Percentiles rank a stretch among this genome's conserved stretches.
Conservation (phyloP, 768 basidiomycete species). For the Hericium erinaceus region DNA sequence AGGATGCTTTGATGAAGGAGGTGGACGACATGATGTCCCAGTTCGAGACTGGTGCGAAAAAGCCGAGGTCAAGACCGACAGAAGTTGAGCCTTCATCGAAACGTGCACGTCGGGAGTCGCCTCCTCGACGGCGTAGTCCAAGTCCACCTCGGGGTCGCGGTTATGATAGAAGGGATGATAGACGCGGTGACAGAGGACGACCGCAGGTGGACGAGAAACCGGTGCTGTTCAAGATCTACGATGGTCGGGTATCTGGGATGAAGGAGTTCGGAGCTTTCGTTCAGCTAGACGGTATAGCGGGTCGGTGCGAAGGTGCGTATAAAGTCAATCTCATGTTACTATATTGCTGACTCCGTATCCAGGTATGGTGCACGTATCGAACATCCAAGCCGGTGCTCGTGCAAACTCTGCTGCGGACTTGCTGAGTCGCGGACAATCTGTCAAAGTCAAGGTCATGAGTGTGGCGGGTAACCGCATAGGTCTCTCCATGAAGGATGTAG, state of each 20-base stretch:
- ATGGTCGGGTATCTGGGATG: conserved; percentile 72
- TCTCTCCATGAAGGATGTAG: conserved; percentile 97
- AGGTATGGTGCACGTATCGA: conserved; percentile 98
- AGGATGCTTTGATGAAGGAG: conserved; percentile 82
- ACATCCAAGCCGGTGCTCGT: conserved; percentile 77
- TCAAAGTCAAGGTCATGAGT: conserved; percentile 97
- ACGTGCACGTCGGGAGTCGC: conserved; percentile 43
- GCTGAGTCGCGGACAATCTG: conserved; percentile 71
- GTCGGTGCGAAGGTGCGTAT: conserved; percentile 80
- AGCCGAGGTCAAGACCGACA: conserved; percentile 33
- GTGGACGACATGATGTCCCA: conserved; percentile 84
- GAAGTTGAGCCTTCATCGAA: conserved; percentile 35
- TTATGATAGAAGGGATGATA: conserved; percentile 33
- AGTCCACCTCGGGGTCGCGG: conserved; percentile 55
- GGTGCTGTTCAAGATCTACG: conserved; percentile 90
- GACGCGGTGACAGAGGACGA: conserved; percentile 28
- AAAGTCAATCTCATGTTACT: conserved; percentile 5
- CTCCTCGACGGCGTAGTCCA: conserved; percentile 39
- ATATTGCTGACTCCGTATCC: not conserved
- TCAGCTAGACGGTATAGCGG: conserved; percentile 75
- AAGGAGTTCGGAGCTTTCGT: conserved; percentile 98
- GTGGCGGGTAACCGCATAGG: conserved; percentile 73
- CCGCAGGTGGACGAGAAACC: conserved; percentile 67
- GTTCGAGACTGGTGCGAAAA: conserved; percentile 60
- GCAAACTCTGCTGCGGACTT: conserved; percentile 84